Evolutionary conservation across 2,329 filamentous ascomycete genomes (phyloP).

Genomic region (Parasarocladium wereldwijsianum): DNA sequence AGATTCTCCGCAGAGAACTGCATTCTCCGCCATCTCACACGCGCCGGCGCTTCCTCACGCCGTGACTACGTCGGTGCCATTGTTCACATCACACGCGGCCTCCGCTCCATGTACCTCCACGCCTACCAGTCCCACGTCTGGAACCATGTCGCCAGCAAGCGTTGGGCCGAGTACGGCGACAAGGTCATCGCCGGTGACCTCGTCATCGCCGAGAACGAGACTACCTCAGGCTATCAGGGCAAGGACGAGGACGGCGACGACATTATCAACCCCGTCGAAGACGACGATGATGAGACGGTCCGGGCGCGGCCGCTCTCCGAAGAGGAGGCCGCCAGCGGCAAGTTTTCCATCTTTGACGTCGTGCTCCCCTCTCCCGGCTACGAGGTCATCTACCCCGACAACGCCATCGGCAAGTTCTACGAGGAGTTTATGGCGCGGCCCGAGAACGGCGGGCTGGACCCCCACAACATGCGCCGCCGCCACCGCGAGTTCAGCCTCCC

Average conservation of each 20-base stretch:
- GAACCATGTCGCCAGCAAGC: constrained; percentile 72
- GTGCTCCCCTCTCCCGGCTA: constrained; percentile 88
- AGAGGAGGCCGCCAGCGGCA: constrained; percentile 63
- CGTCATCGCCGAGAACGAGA: constrained; percentile 38
- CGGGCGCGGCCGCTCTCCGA: constrained; percentile 58
- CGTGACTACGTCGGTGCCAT: constrained; percentile 73
- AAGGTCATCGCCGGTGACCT: constrained; percentile 75
- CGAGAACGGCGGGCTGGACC: constrained; percentile 65
- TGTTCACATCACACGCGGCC: constrained; percentile 61
- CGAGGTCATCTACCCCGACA: constrained; percentile 74
- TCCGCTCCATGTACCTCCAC: constrained; percentile 90
- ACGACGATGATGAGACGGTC: constrained; percentile 29
- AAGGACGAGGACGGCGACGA: constrained; percentile 45
- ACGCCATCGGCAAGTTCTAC: constrained; percentile 76
- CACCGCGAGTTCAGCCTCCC: constrained; percentile 82
- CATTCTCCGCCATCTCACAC: constrained; percentile 63
- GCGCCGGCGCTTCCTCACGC: constrained; percentile 26
- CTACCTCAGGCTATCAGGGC: constrained; percentile 26
- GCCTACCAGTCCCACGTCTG: constrained; percentile 92
- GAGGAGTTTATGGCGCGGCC: constrained; percentile 69
- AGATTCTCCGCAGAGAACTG: constrained; percentile 70
- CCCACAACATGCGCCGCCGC: constrained; percentile 70
- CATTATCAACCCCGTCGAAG: constrained; percentile 23
- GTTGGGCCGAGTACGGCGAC: constrained; percentile 62
- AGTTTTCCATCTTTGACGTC: constrained; percentile 72